These are phyloP conservation scores for Neofusicoccum ribis DNA, from an alignment of 2,329 filamentous ascomycete species.

Conservation along the genomic window DNA sequence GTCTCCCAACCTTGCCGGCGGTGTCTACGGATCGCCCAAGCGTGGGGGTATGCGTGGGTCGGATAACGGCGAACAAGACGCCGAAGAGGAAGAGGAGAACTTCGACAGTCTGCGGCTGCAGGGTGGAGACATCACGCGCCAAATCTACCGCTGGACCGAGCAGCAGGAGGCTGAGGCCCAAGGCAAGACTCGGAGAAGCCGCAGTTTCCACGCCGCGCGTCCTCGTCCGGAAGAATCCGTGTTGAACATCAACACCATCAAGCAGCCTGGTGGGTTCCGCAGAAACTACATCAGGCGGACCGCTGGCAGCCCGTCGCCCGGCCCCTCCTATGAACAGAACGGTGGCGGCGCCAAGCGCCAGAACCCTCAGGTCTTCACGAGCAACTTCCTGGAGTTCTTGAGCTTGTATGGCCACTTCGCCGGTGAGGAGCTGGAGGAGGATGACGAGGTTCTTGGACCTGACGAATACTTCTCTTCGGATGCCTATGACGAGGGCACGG, in stretches of 20 bases:
- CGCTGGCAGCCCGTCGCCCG: conserved; percentile 62
- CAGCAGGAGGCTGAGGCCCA: conserved; percentile 71
- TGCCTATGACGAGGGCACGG: conserved; percentile 55
- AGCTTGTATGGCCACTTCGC: conserved; percentile 97
- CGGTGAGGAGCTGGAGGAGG: conserved; percentile 93
- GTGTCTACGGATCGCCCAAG: conserved; percentile 36
- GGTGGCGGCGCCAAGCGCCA: conserved; percentile 28
- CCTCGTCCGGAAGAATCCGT: conserved; percentile 78
- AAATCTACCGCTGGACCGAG: conserved; percentile 96
- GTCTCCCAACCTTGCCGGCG: conserved; percentile 34
- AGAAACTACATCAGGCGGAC: conserved; percentile 82
- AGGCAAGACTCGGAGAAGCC: conserved; percentile 70
- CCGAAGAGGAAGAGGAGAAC: conserved; percentile 63
- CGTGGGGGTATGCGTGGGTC: conserved; percentile 22
- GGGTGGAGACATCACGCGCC: conserved; percentile 89
- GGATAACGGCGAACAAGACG: conserved; percentile 40
- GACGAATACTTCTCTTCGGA: conserved; percentile 92
- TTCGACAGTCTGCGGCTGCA: conserved; percentile 93
- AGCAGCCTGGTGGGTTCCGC: conserved; percentile 89
- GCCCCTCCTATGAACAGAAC: conserved; percentile 46
- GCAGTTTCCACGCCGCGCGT: conserved; percentile 79
- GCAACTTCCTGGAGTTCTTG: conserved; percentile 92
- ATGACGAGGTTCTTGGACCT: conserved; percentile 82
- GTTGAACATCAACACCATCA: conserved; percentile 85
- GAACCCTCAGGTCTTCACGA: conserved; percentile 71